Conservation (phyloP, 2,329 filamentous ascomycete species). For the Podosphaera leucotricha region DNA sequence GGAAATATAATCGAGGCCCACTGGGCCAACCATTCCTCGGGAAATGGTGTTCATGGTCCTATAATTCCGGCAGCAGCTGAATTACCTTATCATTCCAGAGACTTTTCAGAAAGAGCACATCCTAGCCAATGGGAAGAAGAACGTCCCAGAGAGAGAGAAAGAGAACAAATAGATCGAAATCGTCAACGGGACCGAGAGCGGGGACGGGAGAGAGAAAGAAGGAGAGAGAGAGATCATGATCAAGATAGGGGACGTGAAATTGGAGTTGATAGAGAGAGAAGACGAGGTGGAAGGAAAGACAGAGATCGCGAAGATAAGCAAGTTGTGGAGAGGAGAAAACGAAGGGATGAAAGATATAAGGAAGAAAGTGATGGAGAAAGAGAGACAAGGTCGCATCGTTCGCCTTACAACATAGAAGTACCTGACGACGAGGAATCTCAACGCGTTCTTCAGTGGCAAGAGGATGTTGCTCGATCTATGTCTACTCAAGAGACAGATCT, state of each 20-base stretch:
- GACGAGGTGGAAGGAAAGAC: background rate
- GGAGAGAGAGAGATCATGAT: background rate
- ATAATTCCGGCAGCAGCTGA: background rate
- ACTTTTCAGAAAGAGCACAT: background rate
- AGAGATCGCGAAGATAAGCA: background rate
- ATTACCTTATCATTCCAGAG: background rate
- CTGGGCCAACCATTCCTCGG: background rate
- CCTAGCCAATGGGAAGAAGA: background rate
- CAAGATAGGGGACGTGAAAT: background rate
- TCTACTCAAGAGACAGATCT: slow-evolving; percentile 2
- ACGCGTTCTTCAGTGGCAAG: slow-evolving; percentile 22
- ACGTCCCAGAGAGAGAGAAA: background rate
- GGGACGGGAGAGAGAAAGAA: background rate
- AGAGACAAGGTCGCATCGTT: background rate
- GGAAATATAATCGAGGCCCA: slow-evolving; percentile 68
- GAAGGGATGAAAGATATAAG: background rate
- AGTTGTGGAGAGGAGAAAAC: background rate
- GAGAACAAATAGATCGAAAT: too few species aligned
- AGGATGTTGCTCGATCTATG: slow-evolving; percentile 16
- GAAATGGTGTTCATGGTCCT: background rate
- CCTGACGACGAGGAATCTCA: slow-evolving; percentile 10
- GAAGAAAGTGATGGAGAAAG: background rate
- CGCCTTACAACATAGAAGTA: background rate
- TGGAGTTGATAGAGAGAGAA: background rate
- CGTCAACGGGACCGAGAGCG: background rate